Conservation (phyloP, 352 stramenopile species). For the Phytophthora chlamydospora region DNA sequence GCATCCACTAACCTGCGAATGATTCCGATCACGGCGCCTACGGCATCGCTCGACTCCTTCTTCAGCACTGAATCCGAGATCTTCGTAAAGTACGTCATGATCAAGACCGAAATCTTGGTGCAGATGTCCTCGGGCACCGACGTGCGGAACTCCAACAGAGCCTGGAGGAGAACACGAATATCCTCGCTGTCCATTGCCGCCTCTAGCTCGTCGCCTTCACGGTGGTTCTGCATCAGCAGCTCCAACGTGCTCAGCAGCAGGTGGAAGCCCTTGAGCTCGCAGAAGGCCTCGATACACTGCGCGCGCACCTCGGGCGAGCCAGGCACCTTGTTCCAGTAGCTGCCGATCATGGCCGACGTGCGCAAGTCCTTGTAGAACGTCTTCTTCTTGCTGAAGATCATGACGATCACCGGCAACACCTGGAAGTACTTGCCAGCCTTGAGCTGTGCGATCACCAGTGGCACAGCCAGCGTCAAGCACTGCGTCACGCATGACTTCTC, state of each 20-base stretch:
- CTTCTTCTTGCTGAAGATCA: constrained; percentile 91
- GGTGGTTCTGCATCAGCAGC: constrained; percentile 61
- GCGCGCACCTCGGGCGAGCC: constrained; percentile 82
- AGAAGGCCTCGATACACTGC: constrained; percentile 86
- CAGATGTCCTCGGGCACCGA: constrained; percentile 70
- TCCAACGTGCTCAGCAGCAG: constrained; percentile 78
- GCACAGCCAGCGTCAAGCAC: constrained; percentile 69
- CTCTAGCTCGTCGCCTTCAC: constrained; percentile 48
- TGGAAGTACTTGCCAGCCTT: constrained; percentile 72
- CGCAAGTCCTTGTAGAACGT: constrained; percentile 91
- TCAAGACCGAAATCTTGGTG: constrained; percentile 69
- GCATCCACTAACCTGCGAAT: constrained; percentile 84
- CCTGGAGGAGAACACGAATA: constrained; percentile 79
- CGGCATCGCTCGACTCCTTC: constrained; percentile 84
- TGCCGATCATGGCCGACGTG: constrained; percentile 88
- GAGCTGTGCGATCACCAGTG: constrained; percentile 74
- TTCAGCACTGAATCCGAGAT: constrained; percentile 82
- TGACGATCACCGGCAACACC: constrained; percentile 70
- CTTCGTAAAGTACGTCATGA: constrained; percentile 87
- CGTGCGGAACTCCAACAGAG: constrained; percentile 77
- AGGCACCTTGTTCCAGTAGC: constrained; percentile 89
- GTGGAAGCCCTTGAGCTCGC: constrained; percentile 81
- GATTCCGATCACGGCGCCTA: constrained; percentile 81
- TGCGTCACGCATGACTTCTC: constrained; percentile 90
- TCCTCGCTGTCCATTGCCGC: constrained; percentile 80